Evolutionary conservation across 257 asterid species (phyloP).

Genomic region (Capsicum rhomboideum): DNA sequence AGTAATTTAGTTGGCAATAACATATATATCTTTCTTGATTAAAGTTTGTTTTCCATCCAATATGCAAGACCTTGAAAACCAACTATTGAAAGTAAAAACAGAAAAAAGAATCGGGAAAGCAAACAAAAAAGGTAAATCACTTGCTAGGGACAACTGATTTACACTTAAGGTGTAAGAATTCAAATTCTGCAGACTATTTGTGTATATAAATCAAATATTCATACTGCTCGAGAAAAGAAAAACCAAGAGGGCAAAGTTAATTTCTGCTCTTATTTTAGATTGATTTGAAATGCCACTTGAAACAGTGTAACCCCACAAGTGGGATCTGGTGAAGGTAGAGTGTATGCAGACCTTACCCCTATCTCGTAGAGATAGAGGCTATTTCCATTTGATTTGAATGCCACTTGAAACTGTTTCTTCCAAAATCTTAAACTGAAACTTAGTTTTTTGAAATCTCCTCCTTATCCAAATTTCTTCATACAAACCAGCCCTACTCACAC

Average conservation of each 20-base stretch:
- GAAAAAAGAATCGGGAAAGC: neutral
- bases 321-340: no score
- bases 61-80: neutral
- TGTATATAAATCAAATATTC: neutral
- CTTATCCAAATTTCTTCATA: neutral
- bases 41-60: neutral
- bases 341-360: no score
- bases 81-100: neutral
- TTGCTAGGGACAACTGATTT: neutral
- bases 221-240: neutral
- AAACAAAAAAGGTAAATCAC: neutral
- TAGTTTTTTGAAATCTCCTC: neutral
- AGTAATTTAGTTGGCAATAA: neutral
- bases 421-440: no score
- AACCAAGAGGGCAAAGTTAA: neutral
- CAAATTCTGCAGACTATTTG: neutral
- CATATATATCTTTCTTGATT: neutral
- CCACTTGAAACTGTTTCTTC: no score
- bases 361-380: no score
- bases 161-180: neutral
- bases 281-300: neutral
- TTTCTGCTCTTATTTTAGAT: neutral
- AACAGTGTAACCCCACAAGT: no score
- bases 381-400: no score
- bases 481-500: neutral